Base-by-base conservation (phyloP, 1,139 yeast genomes). In the Taphrina communis region DNA sequence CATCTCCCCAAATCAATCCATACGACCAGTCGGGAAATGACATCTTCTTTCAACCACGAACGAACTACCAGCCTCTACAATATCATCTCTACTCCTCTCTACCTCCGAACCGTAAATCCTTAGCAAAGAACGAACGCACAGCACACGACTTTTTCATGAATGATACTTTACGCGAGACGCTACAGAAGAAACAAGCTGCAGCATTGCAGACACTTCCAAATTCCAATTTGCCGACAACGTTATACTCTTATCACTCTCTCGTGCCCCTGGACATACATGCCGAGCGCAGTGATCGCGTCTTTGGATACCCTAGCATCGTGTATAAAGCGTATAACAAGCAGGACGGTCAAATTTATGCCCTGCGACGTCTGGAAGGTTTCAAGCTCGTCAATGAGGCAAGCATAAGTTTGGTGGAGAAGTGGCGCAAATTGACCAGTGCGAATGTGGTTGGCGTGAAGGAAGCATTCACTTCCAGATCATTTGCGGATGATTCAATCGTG, bases 41-140 rank as follows among this genome's bases (percentile, higher is more conserved):
- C 21, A 70, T 72, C 17, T 71, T 72, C 55, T 72, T 60, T 41
- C 74, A 71, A 53, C 71, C 73, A 21, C 69, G 66, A 38, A 70
- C 61, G 46, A 42, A 66, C 55, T 46, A 70, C 41, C 77, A 72
- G 73, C 94, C 97, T 1, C 80, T 91, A 63, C 94, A 92, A 75
- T 90, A 90, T 76, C 97, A 93, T 78, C 79, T 92, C 62, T 93
- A 93, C 78, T 96, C 97, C 0, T 97, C 98, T 0, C 85, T 86
- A 21, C 90, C 96, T 2, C 95, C 96, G 4, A 93, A 93, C 38
- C 86, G 89, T 72, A 78, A 86, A 70, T 81, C 83, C 21, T 79
- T 88, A 71, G 83, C 85, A 56, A 85, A 89, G 0, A 86, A 91
- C 76, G 93, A 91, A 78, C 84, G 91, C 62, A 85, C 85, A 53